These are phyloP conservation scores for Aspergillus niger DNA, from an alignment of 2,329 filamentous ascomycete genomes.

Conservation along the genomic window DNA sequence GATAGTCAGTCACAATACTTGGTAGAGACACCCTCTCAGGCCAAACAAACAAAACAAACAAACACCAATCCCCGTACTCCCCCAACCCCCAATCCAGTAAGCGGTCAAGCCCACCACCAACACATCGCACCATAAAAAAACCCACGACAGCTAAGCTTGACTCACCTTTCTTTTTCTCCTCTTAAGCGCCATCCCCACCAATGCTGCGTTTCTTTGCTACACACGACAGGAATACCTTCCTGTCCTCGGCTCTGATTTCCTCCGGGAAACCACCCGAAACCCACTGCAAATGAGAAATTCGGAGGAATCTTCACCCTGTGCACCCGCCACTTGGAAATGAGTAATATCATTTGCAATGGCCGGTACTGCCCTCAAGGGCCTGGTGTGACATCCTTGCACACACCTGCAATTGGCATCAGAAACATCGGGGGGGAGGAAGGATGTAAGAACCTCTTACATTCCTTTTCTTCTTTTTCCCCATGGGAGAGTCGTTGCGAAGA, in stretches of 20 bases:
- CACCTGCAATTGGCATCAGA: conserved; percentile 91
- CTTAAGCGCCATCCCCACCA: conserved; percentile 80
- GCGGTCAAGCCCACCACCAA: conserved; percentile 19
- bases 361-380: conserved; percentile 78
- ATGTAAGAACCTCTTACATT: conserved; percentile 20
- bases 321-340: not conserved
- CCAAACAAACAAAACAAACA: not conserved
- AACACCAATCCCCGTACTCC: not conserved
- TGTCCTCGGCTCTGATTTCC: conserved; percentile 27
- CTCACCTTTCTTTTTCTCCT: conserved; percentile 34
- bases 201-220: conserved; percentile 96
- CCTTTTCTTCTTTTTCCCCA: conserved; percentile 59
- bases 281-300: conserved; percentile 92
- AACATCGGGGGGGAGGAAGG: conserved; percentile 67
- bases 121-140: conserved; percentile 15
- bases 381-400: conserved; percentile 65
- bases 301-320: conserved; percentile 81
- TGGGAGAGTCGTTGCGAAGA: conserved; percentile 95
- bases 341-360: conserved; percentile 9
- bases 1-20: not conserved
- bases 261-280: conserved; percentile 14
- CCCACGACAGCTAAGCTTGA: conserved; percentile 19
- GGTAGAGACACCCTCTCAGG: not conserved
- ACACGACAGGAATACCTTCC: conserved; percentile 60
- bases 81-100: conserved; percentile 8